Evolutionary conservation across 352 stramenopile species (phyloP).

Genomic region (Globisporangium irregulare): DNA sequence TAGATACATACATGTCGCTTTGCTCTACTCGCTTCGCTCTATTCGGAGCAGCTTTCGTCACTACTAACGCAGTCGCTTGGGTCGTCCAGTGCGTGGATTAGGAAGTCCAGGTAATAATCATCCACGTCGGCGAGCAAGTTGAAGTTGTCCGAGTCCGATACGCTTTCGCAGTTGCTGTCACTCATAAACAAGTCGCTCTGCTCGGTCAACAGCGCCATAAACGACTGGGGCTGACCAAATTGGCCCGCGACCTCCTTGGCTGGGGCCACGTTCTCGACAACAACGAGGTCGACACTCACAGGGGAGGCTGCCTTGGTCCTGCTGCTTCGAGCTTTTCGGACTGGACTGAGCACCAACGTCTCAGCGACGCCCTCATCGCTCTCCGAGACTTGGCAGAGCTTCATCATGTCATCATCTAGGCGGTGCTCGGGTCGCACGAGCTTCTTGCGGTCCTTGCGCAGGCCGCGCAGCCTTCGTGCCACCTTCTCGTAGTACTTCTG

Average conservation of each 20-base stretch:
- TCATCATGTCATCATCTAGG: slow-evolving; percentile 43
- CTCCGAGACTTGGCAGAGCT: slow-evolving; percentile 15
- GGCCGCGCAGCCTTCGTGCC: slow-evolving; percentile 46
- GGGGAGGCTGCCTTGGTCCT: neutral
- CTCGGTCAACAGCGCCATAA: neutral
- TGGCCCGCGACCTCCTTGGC: neutral
- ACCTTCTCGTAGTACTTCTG: slow-evolving; percentile 78
- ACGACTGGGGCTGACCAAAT: neutral
- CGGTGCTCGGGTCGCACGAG: slow-evolving; percentile 50
- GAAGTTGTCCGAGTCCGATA: slow-evolving; percentile 10
- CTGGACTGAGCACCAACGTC: neutral
- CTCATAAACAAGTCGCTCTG: neutral
- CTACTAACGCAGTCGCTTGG: neutral
- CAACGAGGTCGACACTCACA: neutral
- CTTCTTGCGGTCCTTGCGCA: slow-evolving; percentile 61
- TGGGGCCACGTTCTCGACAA: neutral
- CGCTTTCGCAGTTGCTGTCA: neutral
- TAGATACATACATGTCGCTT: neutral
- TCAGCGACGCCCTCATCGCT: neutral
- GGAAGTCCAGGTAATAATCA: slow-evolving; percentile 13
- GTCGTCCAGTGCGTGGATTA: slow-evolving; percentile 15
- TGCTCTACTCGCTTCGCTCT: neutral
- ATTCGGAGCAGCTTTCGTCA: neutral
- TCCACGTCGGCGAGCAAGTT: slow-evolving; percentile 7
- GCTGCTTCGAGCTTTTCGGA: neutral